Evolutionary conservation across 208 protist genomes (phyloP), one percentile per base, ranked within the genome.

Genomic region (Leishmania tarentolae): DNA sequence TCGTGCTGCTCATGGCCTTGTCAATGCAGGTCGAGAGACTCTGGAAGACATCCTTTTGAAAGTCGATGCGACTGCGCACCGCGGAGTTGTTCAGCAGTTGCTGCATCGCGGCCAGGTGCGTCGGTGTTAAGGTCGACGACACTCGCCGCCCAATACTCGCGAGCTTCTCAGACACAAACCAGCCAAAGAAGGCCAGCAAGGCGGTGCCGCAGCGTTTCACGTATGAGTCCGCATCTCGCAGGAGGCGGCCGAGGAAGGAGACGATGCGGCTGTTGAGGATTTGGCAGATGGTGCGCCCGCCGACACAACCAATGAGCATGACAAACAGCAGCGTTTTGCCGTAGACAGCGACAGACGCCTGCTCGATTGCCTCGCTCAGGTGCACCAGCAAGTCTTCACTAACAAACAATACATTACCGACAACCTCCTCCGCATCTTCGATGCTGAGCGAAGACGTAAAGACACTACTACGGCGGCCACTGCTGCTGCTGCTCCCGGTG

Each of bases 281-380:
- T 52, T 80, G 82, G 50, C 88, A 78, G 40, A 98, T 80, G 40
- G 86, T 69, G 11, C 78, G 83, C 9, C 84, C 90, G 46, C 91
- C 90, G 24, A 88, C 80, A 74, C 90, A 94, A 63, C 91, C 92
- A 35, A 98, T 68, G 19, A 97, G 86, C 50, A 87, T 59, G 46
- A 93, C 76, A 31, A 93, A 91, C 31, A 97, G 75, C 9, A 96
- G 72, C 53, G 84, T 86, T 85, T 98, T 98, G 28, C 93, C 94
- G 61, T 88, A 90, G 15, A 96, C 90, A 4, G 89, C 84, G 17
- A 85, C 71, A 6, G 91, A 86, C 31, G 85, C 75, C 78, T 92
- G 75, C 56, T 96, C 92, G 78, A 93, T 85, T n/a, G 78, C 83
- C 72, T 86, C 71, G 31, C 78, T 79, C 74, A 88, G 56, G 46